Base-by-base conservation (phyloP, 768 basidiomycete species). In the Imleria badia region DNA sequence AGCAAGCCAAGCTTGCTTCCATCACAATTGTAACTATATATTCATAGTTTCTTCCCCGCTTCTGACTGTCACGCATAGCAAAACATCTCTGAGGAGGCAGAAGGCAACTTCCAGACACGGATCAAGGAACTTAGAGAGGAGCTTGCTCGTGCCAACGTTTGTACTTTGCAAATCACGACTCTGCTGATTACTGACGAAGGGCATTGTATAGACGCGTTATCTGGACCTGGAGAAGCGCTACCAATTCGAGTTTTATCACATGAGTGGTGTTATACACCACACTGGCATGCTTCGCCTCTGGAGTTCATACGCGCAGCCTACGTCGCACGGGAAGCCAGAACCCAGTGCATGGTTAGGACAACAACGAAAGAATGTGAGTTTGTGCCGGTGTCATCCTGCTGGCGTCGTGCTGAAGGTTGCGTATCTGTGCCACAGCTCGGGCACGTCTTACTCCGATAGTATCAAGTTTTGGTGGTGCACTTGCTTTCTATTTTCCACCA, bases 231-330 rank as follows among this genome's bases (percentile, higher is more conserved):
- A 76, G 54, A 75, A 68, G 51, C 79, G 84, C 36, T 91, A 92
- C 67, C 78, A 80, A 45, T 75, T 79, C 46, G 94, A 98, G 67
- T 89, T 93, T 60, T 82, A 86, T 59, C 78, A 92, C 52, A 89
- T 97, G 85, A 73, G 92, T 20, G 81, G 86, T 51, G 82, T 84
- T 6, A 77, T 93, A 56, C 91, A 93, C 67, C 77, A 76, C 38
- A 72, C 83, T 40, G 89, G 91, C 12, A 84, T 89, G 79, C 76
- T 78, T 48, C 81, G 75, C 19, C 73, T 81, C 39, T 80, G 88
- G 53, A 78, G 80, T 39, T 87, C 89, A 61, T 72, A 91, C 11
- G 75, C 78, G 22, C 75, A 75, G 52, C 74, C 75, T 53, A 71
- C 75, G 30, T 77, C 77, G 60, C 76, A 72, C 60, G 66, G 62